Conservation (phyloP, 2,329 filamentous ascomycete genomes). For the Trichoderma simmonsii region DNA sequence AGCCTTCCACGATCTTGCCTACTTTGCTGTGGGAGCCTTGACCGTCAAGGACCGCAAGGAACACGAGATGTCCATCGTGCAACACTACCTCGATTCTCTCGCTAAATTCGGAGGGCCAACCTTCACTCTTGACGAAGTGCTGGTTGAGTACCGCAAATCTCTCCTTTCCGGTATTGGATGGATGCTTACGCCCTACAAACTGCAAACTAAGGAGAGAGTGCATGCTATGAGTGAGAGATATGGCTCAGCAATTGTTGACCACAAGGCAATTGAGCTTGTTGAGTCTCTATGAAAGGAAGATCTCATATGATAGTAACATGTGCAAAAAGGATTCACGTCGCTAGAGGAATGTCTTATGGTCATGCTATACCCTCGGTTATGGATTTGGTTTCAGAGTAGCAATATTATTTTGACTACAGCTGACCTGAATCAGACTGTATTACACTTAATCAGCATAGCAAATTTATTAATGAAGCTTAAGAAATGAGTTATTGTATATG, state of each 20-base stretch:
- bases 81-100: background rate
- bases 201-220: background rate
- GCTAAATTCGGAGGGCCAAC: background rate
- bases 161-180: background rate
- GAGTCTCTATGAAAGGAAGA: background rate
- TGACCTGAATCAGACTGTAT: background rate
- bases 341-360: background rate
- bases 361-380: background rate
- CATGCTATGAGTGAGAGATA: slow-evolving; percentile 7
- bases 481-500: background rate
- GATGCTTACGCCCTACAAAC: slow-evolving; percentile 4
- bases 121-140: background rate
- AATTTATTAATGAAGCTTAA: background rate
- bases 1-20: background rate
- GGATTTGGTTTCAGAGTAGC: background rate
- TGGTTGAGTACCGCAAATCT: slow-evolving; percentile 1
- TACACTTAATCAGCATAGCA: background rate
- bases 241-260: background rate
- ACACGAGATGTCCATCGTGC: background rate
- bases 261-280: background rate
- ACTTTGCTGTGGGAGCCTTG: background rate
- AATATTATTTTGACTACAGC: background rate
- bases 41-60: background rate
- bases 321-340: background rate
- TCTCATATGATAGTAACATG: background rate